These are phyloP conservation scores for Aspergillus sp. DNA, from an alignment of 2,329 filamentous ascomycete species.

Conservation along the genomic window DNA sequence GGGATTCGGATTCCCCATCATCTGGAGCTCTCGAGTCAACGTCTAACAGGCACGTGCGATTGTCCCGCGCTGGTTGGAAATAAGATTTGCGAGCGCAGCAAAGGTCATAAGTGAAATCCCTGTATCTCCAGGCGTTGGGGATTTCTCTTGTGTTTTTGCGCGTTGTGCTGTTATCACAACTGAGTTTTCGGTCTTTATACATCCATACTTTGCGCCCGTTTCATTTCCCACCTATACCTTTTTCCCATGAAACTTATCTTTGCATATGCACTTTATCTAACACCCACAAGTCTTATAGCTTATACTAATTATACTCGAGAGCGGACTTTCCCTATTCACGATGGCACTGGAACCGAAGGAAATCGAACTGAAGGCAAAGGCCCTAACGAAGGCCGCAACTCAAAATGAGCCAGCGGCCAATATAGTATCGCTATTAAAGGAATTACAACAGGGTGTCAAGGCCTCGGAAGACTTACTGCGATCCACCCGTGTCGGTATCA, in stretches of 20 bases:
- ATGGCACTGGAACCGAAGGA: slow-evolving; percentile 74
- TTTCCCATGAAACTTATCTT: neutral
- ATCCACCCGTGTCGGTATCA: slow-evolving; percentile 86
- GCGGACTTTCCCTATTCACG: neutral
- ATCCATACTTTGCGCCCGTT: neutral
- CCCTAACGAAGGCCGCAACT: slow-evolving; percentile 74
- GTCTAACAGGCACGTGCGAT: slow-evolving; percentile 9
- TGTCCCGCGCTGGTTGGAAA: neutral
- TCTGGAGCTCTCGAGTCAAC: neutral
- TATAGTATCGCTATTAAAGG: slow-evolving; percentile 72
- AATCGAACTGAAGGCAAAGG: slow-evolving; percentile 73
- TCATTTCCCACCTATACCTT: neutral
- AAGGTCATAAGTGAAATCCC: neutral
- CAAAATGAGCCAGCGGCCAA: slow-evolving; percentile 72
- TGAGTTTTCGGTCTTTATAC: neutral
- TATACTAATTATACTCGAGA: neutral
- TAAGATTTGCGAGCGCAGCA: neutral
- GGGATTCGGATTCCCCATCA: neutral
- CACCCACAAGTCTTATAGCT: slow-evolving; percentile 1
- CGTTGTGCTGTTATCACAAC: neutral
- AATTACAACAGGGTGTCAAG: slow-evolving; percentile 74
- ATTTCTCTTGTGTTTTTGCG: neutral
- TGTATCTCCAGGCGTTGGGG: neutral
- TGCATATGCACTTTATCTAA: neutral
- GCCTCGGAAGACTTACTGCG: slow-evolving; percentile 89